Evolutionary conservation across 495 filamentous ascomycete species (phyloP).

Genomic region (Chaetomium tenue): DNA sequence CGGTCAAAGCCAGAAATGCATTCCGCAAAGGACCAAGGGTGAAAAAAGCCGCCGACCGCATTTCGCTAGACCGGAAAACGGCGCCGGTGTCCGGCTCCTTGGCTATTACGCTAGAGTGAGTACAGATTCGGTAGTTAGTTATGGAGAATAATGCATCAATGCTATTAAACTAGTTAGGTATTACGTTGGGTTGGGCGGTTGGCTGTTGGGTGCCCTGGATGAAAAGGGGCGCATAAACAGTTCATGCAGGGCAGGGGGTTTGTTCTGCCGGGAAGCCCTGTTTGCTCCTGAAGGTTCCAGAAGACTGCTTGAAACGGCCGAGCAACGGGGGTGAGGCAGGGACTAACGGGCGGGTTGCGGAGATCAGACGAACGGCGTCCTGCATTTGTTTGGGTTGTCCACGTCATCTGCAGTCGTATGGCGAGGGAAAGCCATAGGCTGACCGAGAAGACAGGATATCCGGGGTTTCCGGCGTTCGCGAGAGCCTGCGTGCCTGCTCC

Average conservation of each 20-base stretch:
- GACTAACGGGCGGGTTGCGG: background rate
- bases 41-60: constrained; percentile 23
- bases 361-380: constrained; percentile 6
- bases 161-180: no score
- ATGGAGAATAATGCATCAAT: background rate
- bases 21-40: background rate
- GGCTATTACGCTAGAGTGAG: no score
- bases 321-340: constrained; percentile 28
- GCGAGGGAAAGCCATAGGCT: background rate
- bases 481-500: no score
- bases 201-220: background rate
- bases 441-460: background rate
- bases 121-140: background rate
- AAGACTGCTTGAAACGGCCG: constrained; percentile 38
- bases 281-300: constrained; percentile 32
- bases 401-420: background rate
- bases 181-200: no score
- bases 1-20: background rate
- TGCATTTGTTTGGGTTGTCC: background rate
- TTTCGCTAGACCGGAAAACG: constrained; percentile 34
- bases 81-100: constrained; percentile 28
- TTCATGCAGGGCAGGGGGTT: constrained; percentile 4
- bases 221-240: background rate
- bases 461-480: background rate
- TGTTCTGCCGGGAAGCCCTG: background rate